Percentiles rank a stretch among this genome's conserved stretches.
Conservation (phyloP, 1,284 basidiomycete species). For the Inonotus obliquus region DNA sequence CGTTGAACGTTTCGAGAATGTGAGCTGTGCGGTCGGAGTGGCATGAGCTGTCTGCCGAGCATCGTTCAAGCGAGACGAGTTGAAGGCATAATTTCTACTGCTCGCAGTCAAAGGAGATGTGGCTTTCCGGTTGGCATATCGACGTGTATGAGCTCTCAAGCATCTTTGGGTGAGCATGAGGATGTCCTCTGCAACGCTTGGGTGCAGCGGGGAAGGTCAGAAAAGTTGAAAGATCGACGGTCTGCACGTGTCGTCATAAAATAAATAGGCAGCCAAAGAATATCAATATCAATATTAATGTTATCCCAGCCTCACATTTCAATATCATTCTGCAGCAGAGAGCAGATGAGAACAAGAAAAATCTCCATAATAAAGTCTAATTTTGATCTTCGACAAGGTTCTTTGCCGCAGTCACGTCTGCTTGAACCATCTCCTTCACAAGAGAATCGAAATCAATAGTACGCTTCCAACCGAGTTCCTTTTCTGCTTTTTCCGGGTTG, state of each 20-base stretch:
- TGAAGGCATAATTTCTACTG: not conserved
- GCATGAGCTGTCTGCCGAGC: not conserved
- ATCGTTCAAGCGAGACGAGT: not conserved
- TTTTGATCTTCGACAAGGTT: slow-evolving; percentile 80
- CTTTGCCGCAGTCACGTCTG: slow-evolving; percentile 66
- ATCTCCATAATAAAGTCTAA: slow-evolving; percentile 27
- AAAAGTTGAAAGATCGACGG: no score
- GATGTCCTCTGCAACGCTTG: not conserved
- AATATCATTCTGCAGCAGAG: no score
- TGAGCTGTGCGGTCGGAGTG: not conserved
- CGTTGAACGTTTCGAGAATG: not conserved
- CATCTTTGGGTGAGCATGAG: not conserved
- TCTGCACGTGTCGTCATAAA: no score
- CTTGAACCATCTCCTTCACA: slow-evolving; percentile 84
- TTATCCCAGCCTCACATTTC: no score
- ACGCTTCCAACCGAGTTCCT: slow-evolving; percentile 81
- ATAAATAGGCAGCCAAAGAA: no score
- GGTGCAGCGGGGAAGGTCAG: not conserved
- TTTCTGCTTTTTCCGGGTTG: slow-evolving; percentile 82
- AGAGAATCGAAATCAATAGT: slow-evolving; percentile 74
- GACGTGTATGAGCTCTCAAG: not conserved
- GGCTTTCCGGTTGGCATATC: not conserved
- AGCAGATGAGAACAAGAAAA: not conserved
- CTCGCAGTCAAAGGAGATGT: not conserved
- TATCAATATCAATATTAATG: no score